These are phyloP conservation scores for Hibiscus mutabilis DNA, from an alignment of 345 rosid genomes.

Conservation along the genomic window DNA sequence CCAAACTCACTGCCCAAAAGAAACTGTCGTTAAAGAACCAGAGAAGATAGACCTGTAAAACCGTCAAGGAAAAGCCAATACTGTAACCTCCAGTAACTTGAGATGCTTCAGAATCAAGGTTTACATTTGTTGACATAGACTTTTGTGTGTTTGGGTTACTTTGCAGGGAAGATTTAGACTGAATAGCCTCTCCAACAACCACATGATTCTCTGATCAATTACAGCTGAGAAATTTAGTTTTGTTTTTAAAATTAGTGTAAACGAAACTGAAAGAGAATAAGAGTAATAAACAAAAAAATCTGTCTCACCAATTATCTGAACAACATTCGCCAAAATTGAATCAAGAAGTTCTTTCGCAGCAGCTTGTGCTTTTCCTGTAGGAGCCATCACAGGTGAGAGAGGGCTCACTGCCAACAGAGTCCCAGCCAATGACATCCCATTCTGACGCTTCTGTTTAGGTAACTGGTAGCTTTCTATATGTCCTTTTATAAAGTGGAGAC, in stretches of 20 bases:
- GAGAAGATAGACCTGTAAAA: conserved; percentile 59
- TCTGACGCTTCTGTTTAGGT: conserved; percentile 68
- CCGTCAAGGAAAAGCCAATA: conserved; percentile 88
- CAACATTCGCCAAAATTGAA: conserved; percentile 74
- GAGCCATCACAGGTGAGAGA: conserved; percentile 92
- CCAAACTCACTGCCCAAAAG: conserved; percentile 6
- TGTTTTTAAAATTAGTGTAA: not conserved
- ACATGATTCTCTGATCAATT: conserved; percentile 74
- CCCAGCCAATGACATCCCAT: conserved; percentile 62
- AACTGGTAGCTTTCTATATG: conserved; percentile 57
- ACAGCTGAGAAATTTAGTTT: conserved; percentile 4
- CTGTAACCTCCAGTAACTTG: conserved; percentile 91
- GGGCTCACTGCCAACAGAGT: conserved; percentile 86
- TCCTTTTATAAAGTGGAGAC: conserved; percentile 52
- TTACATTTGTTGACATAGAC: conserved; percentile 49
- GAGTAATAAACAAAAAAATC: conserved; percentile 4
- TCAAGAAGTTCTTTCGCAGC: conserved; percentile 87
- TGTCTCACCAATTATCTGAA: conserved; percentile 79
- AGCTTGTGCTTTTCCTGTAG: conserved; percentile 87
- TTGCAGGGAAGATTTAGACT: conserved; percentile 56
- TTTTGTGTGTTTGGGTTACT: conserved; percentile 57
- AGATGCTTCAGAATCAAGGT: conserved; percentile 68
- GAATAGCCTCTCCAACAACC: conserved; percentile 88
- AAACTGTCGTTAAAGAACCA: not conserved
- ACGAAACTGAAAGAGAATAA: not conserved